These are phyloP conservation scores for Vaccinium vitisidaea DNA, from an alignment of 148 eudicot species.

Conservation along the genomic window DNA sequence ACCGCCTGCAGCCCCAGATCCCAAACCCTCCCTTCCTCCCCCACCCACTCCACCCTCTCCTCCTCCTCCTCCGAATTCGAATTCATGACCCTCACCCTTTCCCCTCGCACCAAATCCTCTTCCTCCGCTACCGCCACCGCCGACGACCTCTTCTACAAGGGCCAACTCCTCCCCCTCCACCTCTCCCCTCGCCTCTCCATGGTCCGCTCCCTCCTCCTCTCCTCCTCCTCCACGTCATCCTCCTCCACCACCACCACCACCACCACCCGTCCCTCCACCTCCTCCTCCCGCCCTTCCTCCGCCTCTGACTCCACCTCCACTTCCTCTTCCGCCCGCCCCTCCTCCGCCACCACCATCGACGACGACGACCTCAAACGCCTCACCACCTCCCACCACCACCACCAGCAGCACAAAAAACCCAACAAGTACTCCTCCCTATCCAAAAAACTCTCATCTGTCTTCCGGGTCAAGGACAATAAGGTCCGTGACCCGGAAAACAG, in stretches of 20 bases:
- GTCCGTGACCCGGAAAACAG: neutral
- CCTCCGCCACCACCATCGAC: slow-evolving; percentile 50
- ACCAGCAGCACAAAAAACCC: slow-evolving; percentile 16
- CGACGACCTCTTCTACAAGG: slow-evolving; percentile 90
- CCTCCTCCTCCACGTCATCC: slow-evolving; percentile 61
- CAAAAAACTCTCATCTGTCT: slow-evolving; percentile 65
- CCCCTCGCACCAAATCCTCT: slow-evolving; percentile 66
- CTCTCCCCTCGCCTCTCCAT: slow-evolving; percentile 78
- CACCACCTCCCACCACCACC: slow-evolving; percentile 8
- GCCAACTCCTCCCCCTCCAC: slow-evolving; percentile 80
- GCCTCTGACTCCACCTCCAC: slow-evolving; percentile 39
- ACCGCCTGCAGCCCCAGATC: slow-evolving; percentile 26
- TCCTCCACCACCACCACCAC: slow-evolving; percentile 35
- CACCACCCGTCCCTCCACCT: slow-evolving; percentile 45
- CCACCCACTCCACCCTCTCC: slow-evolving; percentile 67
- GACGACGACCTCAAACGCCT: slow-evolving; percentile 35
- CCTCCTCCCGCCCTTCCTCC: slow-evolving; percentile 43
- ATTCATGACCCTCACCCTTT: slow-evolving; percentile 54
- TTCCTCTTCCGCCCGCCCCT: slow-evolving; percentile 65
- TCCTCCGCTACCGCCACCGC: slow-evolving; percentile 63
- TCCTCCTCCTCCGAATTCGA: slow-evolving; percentile 81
- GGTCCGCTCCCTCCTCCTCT: slow-evolving; percentile 63
- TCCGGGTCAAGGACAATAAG: slow-evolving; percentile 43
- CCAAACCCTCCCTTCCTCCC: slow-evolving; percentile 81
- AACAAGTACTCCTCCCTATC: slow-evolving; percentile 60